Evolutionary conservation across 2,329 filamentous ascomycete genomes (phyloP).

Genomic region (Mycosphaerella sp.): DNA sequence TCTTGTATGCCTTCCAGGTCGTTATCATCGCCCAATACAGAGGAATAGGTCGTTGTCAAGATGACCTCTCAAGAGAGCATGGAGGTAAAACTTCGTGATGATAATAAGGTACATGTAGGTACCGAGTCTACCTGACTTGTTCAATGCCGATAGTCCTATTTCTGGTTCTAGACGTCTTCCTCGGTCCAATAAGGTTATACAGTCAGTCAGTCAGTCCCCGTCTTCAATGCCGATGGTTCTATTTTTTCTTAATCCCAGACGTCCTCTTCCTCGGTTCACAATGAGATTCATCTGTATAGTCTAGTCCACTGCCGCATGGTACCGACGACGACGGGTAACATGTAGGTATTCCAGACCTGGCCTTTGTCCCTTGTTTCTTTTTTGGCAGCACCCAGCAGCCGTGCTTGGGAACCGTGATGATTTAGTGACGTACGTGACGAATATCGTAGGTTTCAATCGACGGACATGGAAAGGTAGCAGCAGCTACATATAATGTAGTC

Average conservation of each 20-base stretch:
- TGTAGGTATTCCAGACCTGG: neutral
- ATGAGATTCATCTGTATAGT: no score
- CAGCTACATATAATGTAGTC: no score
- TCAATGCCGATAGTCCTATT: no score
- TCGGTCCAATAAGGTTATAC: no score
- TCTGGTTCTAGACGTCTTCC: no score
- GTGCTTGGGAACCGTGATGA: neutral
- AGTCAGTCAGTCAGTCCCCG: no score
- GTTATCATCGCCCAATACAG: slow-evolving; percentile 71
- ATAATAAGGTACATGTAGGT: no score
- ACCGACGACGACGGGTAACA: neutral
- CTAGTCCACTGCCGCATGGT: neutral
- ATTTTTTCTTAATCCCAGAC: no score
- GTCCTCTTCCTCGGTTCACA: no score
- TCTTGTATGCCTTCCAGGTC: slow-evolving; percentile 47
- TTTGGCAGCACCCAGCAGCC: neutral
- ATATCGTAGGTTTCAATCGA: neutral
- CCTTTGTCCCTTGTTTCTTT: neutral
- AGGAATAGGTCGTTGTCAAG: slow-evolving; percentile 79
- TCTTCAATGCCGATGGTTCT: no score
- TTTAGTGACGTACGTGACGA: neutral
- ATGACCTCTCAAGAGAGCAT: slow-evolving; percentile 52
- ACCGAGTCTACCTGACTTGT: no score
- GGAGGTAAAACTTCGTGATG: no score
- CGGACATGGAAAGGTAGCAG: neutral